Evolutionary conservation across 2,329 filamentous ascomycete genomes (phyloP), one percentile per base, ranked within the genome.

Genomic region (Trichoderma koningii): DNA sequence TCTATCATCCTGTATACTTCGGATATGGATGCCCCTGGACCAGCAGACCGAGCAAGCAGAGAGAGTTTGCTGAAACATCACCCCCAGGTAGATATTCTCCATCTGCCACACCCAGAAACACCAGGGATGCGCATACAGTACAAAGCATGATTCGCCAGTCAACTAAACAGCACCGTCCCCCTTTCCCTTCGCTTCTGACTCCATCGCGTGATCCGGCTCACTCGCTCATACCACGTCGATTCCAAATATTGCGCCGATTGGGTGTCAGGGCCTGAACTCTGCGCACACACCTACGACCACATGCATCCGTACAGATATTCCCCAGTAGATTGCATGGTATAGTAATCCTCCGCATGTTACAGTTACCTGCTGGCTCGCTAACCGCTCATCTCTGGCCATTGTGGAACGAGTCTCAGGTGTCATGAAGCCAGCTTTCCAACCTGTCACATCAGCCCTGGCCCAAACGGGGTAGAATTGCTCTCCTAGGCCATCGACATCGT

Each of bases 341-440:
- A 51, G 34, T 30, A 51, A 51, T 42, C 7, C 45, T 50, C 38
- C 42, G 47, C 56, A 51, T 42, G 51, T 60, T 51, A 60, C 34
- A 26, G 56, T 42, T 19, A 38, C 34, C 34, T 60, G 45, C 45
- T 42, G 28, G 21, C 15, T 26, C 48, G 4, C 57, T 62, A 62
- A 38, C 21, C 47, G 12, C 26, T 26, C 60, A 38, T 42, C 48
- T 63, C 60, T 55, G 60, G 50, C 50, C 50, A 63, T 63, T 63
- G 50, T 63, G 60, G 60, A 15, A 63, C 60, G 60, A 63, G 50
- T 63, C 53, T 63, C 60, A 63, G 60, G 60, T 55, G 41, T 34
- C 21, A 45, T 44, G 5, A 53, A 47, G 50, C 50, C 47, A 63
- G 50, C 44, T 47, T 6, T 30, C 50, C 60, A 47, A 38, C 19